These are phyloP conservation scores for Neoascochyta sp. DNA, from an alignment of 2,329 filamentous ascomycete genomes.

Conservation along the genomic window DNA sequence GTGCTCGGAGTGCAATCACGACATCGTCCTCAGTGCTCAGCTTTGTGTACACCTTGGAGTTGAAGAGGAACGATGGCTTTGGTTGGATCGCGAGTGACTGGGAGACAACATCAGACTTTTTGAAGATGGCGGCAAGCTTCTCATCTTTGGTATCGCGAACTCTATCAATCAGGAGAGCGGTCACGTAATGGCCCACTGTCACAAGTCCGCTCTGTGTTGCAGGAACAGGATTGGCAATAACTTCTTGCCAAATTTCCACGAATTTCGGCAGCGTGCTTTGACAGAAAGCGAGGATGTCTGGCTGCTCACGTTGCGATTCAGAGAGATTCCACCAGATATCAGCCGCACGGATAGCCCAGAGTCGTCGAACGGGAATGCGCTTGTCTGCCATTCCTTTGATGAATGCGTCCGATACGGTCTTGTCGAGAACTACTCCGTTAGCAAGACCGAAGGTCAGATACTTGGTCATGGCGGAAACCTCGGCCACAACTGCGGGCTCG, in stretches of 20 bases:
- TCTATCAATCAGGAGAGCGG: conserved; percentile 57
- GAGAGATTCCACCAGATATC: conserved; percentile 62
- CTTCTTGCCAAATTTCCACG: conserved; percentile 71
- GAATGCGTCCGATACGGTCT: conserved; percentile 65
- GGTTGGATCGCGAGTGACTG: conserved; percentile 67
- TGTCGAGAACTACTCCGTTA: conserved; percentile 60
- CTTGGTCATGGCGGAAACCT: conserved; percentile 67
- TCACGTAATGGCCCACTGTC: conserved; percentile 71
- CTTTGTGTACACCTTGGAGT: conserved; percentile 79
- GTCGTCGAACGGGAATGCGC: conserved; percentile 68
- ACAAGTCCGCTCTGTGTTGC: conserved; percentile 81
- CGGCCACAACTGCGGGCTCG: conserved; percentile 72
- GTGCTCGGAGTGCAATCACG: conserved; percentile 68
- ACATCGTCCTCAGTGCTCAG: conserved; percentile 70
- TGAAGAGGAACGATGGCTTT: conserved; percentile 84
- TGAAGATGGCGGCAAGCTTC: conserved; percentile 55
- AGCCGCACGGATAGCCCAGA: conserved; percentile 75
- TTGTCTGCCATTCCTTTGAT: conserved; percentile 84
- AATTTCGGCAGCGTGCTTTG: conserved; percentile 54
- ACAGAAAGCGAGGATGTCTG: conserved; percentile 47
- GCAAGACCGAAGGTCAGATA: conserved; percentile 62
- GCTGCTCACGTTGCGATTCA: conserved; percentile 48
- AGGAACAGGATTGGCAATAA: conserved; percentile 70
- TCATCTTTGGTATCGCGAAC: conserved; percentile 54
- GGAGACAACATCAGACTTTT: conserved; percentile 60